A percentile compares a stretch with the other conserved stretches of the same genome.
phyloP scores from a whole-genome alignment of 129 eudicot genomes.

The Lactuca sativa region DNA sequence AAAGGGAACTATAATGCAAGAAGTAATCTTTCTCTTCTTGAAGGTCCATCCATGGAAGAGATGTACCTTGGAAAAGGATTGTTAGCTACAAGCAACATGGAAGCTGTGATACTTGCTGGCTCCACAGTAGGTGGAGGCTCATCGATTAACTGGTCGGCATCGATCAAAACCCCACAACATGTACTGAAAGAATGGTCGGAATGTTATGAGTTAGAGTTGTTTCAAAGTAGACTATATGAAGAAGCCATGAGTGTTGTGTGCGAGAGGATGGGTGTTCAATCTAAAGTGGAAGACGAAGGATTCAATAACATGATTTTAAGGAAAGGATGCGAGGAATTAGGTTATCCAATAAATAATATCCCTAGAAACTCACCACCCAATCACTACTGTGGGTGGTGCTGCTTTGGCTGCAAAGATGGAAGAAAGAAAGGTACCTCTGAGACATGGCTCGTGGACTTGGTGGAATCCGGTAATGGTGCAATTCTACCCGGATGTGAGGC shows the following conservation, averaged over 20 bases:
- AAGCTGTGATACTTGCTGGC: slow-evolving; percentile 54
- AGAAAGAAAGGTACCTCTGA: slow-evolving; percentile 55
- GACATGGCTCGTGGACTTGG: slow-evolving; percentile 67
- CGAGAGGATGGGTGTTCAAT: slow-evolving; percentile 61
- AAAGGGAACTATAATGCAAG: slow-evolving; percentile 66
- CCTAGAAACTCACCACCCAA: slow-evolving; percentile 57
- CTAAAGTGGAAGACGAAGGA: slow-evolving; percentile 51
- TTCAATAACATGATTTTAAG: slow-evolving; percentile 59
- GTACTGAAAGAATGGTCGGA: slow-evolving; percentile 59
- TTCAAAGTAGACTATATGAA: slow-evolving; percentile 44
- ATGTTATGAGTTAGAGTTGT: slow-evolving; percentile 40
- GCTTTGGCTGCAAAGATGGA: slow-evolving; percentile 77
- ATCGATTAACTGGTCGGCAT: slow-evolving; percentile 76
- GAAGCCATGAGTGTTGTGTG: slow-evolving; percentile 66
- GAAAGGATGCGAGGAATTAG: slow-evolving; percentile 69
- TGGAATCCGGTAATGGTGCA: slow-evolving; percentile 58
- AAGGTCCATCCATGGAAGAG: slow-evolving; percentile 64
- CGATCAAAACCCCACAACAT: slow-evolving; percentile 62
- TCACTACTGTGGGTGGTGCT: slow-evolving; percentile 79
- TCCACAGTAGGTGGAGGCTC: slow-evolving; percentile 85
- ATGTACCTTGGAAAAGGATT: slow-evolving; percentile 69
- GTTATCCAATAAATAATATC: slow-evolving; percentile 46
- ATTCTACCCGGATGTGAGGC: slow-evolving; percentile 63
- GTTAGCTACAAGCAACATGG: slow-evolving; percentile 53
- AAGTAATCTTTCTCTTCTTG: slow-evolving; percentile 55